Evolutionary conservation across 177 flowering plant genomes (phyloP).

Genomic region (Telopea speciosissima): DNA sequence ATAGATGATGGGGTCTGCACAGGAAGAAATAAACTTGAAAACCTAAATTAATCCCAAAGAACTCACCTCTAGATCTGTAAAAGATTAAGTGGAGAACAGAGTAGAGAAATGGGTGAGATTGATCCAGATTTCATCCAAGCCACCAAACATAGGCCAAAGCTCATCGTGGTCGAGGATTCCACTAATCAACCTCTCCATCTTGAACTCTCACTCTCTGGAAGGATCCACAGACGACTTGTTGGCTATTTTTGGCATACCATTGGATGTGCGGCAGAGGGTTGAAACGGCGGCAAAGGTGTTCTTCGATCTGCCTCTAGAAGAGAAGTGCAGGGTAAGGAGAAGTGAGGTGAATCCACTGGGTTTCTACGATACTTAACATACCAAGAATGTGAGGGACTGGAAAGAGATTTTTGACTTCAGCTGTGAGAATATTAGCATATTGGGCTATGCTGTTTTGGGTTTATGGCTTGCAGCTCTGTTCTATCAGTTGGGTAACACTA

Average conservation of each 20-base stretch:
- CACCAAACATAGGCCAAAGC: conserved; percentile 44
- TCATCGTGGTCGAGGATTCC: too few species aligned
- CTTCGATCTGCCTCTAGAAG: conserved; percentile 38
- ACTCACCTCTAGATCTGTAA: neutral
- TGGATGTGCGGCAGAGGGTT: conserved; percentile 16
- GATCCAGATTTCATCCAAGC: conserved; percentile 45
- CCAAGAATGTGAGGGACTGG: conserved; percentile 84
- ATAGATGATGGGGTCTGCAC: too few species aligned
- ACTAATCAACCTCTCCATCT: conserved; percentile 35
- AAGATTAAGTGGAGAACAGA: neutral
- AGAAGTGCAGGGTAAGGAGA: conserved; percentile 32
- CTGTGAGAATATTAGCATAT: conserved; percentile 34
- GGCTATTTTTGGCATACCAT: conserved; percentile 33
- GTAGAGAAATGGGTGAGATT: conserved; percentile 28
- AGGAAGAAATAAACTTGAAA: too few species aligned
- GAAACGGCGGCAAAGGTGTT: conserved; percentile 34
- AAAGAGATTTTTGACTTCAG: conserved; percentile 63
- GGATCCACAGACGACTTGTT: neutral
- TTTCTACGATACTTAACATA: conserved; percentile 51
- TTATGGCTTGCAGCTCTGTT: conserved; percentile 79
- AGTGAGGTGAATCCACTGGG: conserved; percentile 30
- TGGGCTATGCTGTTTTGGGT: conserved; percentile 51
- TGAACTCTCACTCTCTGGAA: conserved; percentile 1
- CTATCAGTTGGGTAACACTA: conserved; percentile 89
- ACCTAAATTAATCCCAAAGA: too few species aligned